Base-by-base conservation (phyloP, 1,284 basidiomycete species). In the Agroathelia rolfsii region DNA sequence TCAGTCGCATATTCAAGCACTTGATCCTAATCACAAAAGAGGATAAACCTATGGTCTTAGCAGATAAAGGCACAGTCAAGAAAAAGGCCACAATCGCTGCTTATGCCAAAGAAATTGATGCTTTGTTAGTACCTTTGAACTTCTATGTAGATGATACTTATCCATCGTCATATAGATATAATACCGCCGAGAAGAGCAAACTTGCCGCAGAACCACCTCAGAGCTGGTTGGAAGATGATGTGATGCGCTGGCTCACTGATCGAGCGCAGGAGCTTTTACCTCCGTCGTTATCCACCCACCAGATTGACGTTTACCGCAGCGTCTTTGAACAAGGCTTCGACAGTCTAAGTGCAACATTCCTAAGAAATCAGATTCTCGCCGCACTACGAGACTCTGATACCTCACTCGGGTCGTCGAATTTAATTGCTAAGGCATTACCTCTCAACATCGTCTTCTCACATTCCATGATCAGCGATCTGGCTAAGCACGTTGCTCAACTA, bases 1-100 rank as follows among this genome's bases (percentile, higher is more conserved):
- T 58, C 39, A 59, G 58, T 31, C 46, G 58, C 18, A 56, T 67
- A 13, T 62, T 56, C 44, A 61, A 62, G 34, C 62, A 61, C 32
- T 58, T 62, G 56, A 57, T 63, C 14, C 32, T 62, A 1, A 36
- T 62, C 22, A 42, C 52, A 0, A 44, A 44, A 1, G 28, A 32
- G 1, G 47, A 50, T 1, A 62, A 59, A 32, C 59, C 58, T 6
- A 42, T 64, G 7, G 49, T 55, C 7, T 46, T 56, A 5, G 38
- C 56, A 11, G 52, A 43, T 3, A 62, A 64, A 39, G 58, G 58
- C 0, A 60, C 58, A 0, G 48, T 63, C 3, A 53, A 54, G 50
- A 42, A 56, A 9, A 61, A 64, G 34, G 44, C 49, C 5, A 53
- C 58, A 0, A 37, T 64, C 17, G 30, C 36, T 4, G 19, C 37